Base-by-base conservation (phyloP, 306 rosid genomes). In the Leucaena leucocephala region DNA sequence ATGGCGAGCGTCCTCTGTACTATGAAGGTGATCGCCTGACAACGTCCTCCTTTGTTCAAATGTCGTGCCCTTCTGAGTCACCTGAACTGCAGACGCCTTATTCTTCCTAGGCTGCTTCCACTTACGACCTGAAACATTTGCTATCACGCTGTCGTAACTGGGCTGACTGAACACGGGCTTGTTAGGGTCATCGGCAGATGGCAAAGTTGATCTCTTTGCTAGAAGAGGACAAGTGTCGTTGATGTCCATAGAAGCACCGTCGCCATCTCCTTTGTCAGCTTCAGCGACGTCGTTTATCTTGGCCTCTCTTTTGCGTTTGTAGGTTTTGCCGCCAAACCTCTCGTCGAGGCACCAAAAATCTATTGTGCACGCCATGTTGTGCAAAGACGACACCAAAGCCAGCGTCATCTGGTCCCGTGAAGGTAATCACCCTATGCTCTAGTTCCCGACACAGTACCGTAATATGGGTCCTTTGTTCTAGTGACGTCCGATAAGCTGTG, bases 321-420 rank as follows among this genome's bases (percentile, higher is more conserved):
- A 88, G 79, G 96, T 95, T 49, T 91, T 91, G 85, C 98, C 98
- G 80, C 98, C 98, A 61, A 95, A 92, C 13, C 98, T 98, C 69
- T 95, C 98, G 40, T 92, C 98, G 7, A 95, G 90, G 61, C 85
- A 74, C 22, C 98, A 92, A 19, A 95, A 95, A 66, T 92, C 98
- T 55, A 95, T 85, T 0, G 93, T 91, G 90, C 96, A 92, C 6
- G 97, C 98, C 98, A 92, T 92, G 40, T 38, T 36, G 45, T 0
- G 33, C 1, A 12, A 49, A 21, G 74, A 8, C 43, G 3, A 42
- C 2, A 17, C 33, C 42, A 45, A 81, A 81, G 84, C 89, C 89
- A n/a, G n/a, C n/a, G n/a, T n/a, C n/a, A n/a, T n/a, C n/a, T n/a
- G n/a, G n/a, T n/a, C n/a, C n/a, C n/a, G n/a, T n/a, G n/a, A n/a